Evolutionary conservation across 2,329 filamentous ascomycete species (phyloP), one percentile per base, ranked within the genome.

Genomic region (Zymoseptoria pseudotritici): DNA sequence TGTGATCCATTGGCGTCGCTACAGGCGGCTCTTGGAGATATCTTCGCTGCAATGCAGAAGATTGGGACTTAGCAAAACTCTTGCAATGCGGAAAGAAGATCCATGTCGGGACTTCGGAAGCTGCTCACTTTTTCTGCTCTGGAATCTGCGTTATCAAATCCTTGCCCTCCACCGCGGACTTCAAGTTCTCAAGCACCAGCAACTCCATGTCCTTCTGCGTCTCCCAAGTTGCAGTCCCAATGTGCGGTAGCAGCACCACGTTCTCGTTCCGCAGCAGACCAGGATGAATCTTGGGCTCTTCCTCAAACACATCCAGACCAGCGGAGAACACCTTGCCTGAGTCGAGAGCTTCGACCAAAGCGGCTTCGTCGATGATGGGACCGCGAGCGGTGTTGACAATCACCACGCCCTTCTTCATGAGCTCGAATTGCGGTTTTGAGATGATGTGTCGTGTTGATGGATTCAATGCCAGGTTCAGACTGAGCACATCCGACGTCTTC

Each of bases 141-240:
- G 81, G 78, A 50, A 87, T 80, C 62, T 81, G 78, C n/a, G 84
- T 86, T 59, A 86, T 72, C 70, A 87, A 71, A 61, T 78, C 78
- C 4, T 82, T 82, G 60, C 80, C 78, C 67, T 84, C 79, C 49
- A 86, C 76, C 5, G 80, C 83, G 31, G 74, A 78, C 67, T 79
- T 79, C 70, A 87, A 63, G 64, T 86, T 86, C 31, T 82, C 77
- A 69, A 86, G 62, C 19, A 85, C 82, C 63, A 85, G 68, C 56
- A 84, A 67, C 70, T 86, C 83, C 83, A 85, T 86, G 58, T 84
- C 81, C 64, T 78, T 80, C 73, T 85, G 82, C 21, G 82, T 85
- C 71, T 86, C 83, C 67, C 78, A 81, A 10, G 83, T 85, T 61
- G 74, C 79, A 1, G 83, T 86, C 20, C 83, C 83, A 63, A 86